Evolutionary conservation across 1,284 basidiomycete genomes (phyloP), one percentile per base, ranked within the genome.

Genomic region (Wolfiporia cocos): DNA sequence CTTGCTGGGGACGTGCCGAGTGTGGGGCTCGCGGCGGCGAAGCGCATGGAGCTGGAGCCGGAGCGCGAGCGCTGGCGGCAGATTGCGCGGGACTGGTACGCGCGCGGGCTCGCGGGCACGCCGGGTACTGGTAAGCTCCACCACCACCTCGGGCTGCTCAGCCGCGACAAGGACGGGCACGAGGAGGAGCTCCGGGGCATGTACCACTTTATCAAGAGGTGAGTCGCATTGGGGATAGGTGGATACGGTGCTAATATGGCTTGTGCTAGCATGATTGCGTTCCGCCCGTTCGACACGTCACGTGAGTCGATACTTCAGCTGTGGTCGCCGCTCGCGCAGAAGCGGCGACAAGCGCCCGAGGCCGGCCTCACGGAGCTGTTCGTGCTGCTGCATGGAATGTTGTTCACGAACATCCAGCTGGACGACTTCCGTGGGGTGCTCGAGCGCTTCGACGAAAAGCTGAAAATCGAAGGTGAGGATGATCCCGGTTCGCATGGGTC

Each of bases 151-250:
- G 96, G 92, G 1, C 64, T 96, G 44, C 71, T 99, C 37, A 86
- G 83, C 54, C 73, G 87, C 18, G 90, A 93, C 55, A 76, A 77
- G 17, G 84, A 87, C 44, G 77, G 75, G 1, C 87, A 92, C 52
- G 92, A 95, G 51, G 90, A 95, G 53, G 93, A 96, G 51, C 63
- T 94, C n/a, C 73, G 84, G 6, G 82, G 83, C 0, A 73, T 97
- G 9, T 95, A 99, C 61, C 95, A 97, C 63, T 95, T 94, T 52
- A 76, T 84, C n/a, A 97, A 97, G 67, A 95, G 91, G 91, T 91
- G 29, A 40, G 75, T 65, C 1, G 36, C n/a, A 6, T 32, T 34
- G 5, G 30, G 3, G 14, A 40, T 35, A 12, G 22, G 14, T 4
- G 30, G 49, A 22, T 5, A 39, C 42, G 31, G 41, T 33, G 36